phyloP scores from a whole-genome alignment of 2,329 filamentous ascomycete genomes.

The Verticillium nubilum region DNA sequence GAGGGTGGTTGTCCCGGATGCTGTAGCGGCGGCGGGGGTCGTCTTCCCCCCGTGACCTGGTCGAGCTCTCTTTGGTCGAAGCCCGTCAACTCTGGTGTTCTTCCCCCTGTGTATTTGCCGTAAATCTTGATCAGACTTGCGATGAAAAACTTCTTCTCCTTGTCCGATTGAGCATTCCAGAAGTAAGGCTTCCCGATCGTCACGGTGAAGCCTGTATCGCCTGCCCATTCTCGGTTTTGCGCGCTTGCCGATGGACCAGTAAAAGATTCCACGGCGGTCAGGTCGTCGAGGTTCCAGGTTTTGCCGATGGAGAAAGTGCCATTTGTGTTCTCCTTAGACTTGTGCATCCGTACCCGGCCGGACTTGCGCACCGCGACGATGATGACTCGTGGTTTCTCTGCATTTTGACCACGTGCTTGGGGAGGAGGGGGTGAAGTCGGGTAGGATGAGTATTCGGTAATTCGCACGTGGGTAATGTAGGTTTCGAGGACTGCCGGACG shows the following conservation, averaged over 20 bases:
- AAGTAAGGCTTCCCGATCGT: constrained; percentile 93
- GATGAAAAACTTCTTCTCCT: constrained; percentile 99
- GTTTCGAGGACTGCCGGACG: constrained; percentile 66
- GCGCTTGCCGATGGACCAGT: constrained; percentile 54
- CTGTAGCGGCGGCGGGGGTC: constrained; percentile 24
- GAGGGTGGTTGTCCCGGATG: constrained; percentile 11
- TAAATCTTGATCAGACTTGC: constrained; percentile 95
- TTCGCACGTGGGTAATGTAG: constrained; percentile 95
- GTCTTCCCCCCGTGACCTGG: constrained; percentile 58
- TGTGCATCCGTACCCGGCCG: constrained; percentile 90
- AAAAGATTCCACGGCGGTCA: constrained; percentile 75
- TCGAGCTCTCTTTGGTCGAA: constrained; percentile 79
- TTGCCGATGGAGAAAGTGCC: constrained; percentile 96
- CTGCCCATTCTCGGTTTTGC: constrained; percentile 69
- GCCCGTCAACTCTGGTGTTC: constrained; percentile 69
- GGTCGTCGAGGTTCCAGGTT: constrained; percentile 93
- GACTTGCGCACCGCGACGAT: constrained; percentile 91
- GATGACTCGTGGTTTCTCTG: constrained; percentile 86
- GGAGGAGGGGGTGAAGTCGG: constrained; percentile 82
- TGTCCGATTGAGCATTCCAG: constrained; percentile 88
- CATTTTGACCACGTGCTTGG: constrained; percentile 59
- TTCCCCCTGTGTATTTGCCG: constrained; percentile 89
- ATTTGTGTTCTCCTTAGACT: constrained; percentile 91
- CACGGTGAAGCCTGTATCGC: constrained; percentile 78
- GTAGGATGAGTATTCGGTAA: constrained; percentile 79